A percentile compares a stretch with the other conserved stretches of the same genome.
These are phyloP conservation scores for Hemileccinum rubropunctum DNA, from an alignment of 768 basidiomycete species.

Conservation along the genomic window DNA sequence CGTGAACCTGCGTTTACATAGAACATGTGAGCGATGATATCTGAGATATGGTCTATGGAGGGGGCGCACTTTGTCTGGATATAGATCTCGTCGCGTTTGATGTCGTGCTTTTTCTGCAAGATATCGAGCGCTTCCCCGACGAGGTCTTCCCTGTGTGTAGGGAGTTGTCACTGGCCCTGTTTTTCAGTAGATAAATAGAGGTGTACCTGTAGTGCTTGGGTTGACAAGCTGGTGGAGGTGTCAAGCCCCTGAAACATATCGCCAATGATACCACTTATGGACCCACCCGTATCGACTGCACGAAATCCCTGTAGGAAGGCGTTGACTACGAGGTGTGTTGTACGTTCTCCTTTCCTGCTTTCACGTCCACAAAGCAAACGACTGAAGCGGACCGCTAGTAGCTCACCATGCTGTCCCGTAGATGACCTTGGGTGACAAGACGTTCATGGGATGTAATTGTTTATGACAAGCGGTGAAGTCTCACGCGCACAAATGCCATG, in stretches of 20 bases:
- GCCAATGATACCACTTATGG: conserved; percentile 1
- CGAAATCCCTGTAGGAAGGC: conserved; percentile 77
- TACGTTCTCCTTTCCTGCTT: conserved; percentile 74
- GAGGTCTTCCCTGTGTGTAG: conserved; percentile 62
- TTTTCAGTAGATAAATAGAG: not conserved
- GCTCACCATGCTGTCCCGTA: conserved; percentile 63
- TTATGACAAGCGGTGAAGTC: conserved; percentile 9
- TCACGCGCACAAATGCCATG: conserved; percentile 11
- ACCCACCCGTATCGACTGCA: conserved; percentile 78
- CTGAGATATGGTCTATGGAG: conserved; percentile 4
- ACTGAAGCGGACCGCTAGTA: not conserved
- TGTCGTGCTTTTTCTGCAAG: conserved; percentile 52
- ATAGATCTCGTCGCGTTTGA: conserved; percentile 69
- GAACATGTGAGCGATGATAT: conserved; percentile 1
- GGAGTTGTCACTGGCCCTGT: not conserved
- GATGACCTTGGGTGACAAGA: conserved; percentile 43
- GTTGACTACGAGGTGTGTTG: conserved; percentile 60
- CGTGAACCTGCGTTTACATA: conserved; percentile 54
- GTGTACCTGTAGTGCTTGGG: conserved; percentile 68
- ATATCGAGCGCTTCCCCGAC: conserved; percentile 70
- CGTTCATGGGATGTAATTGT: conserved; percentile 24
- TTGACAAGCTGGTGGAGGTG: conserved; percentile 50
- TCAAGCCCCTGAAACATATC: conserved; percentile 15
- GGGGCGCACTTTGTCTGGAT: conserved; percentile 71
- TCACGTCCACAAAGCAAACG: conserved; percentile 1